Conservation (phyloP, 2,329 filamentous ascomycete genomes). For the Aspergillus floridensis region DNA sequence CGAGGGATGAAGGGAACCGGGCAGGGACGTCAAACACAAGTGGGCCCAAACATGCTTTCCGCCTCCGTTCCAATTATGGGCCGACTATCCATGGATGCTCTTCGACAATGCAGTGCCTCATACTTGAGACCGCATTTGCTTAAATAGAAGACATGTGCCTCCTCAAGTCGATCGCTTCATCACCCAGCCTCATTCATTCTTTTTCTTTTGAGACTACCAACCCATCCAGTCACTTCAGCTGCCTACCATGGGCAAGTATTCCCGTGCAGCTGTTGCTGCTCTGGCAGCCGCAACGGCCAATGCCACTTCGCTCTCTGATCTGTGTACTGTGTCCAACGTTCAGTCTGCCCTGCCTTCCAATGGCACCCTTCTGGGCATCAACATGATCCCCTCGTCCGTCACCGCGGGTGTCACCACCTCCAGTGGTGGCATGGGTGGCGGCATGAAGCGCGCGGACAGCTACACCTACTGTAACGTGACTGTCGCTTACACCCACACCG, state of each 20-base stretch:
- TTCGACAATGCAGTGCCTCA: background rate
- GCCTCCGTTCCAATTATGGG: background rate
- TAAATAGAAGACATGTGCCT: background rate
- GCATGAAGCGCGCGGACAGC: conserved; percentile 13
- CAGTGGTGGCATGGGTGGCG: conserved; percentile 21
- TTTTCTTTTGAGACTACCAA: background rate
- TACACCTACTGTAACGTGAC: conserved; percentile 43
- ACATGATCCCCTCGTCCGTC: conserved; percentile 43
- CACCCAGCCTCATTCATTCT: background rate
- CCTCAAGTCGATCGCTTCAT: background rate
- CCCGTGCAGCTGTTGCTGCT: conserved; percentile 9
- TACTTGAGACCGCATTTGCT: background rate
- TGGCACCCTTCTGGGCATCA: conserved; percentile 43
- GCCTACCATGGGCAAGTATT: conserved; percentile 1
- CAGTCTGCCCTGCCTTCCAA: conserved; percentile 43
- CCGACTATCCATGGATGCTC: background rate
- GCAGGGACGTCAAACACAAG: conserved; percentile 3
- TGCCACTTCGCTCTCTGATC: conserved; percentile 31
- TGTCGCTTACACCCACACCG: conserved; percentile 44
- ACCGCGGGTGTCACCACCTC: conserved; percentile 43
- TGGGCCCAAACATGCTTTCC: background rate
- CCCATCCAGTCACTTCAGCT: background rate
- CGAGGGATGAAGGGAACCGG: background rate
- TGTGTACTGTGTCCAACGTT: conserved; percentile 47
- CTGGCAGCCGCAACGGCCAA: conserved; percentile 8